Percentiles rank a stretch among this genome's conserved stretches.
Evolutionary conservation across 805 yeast genomes (phyloP).

Genomic region (Ogataea corticis): DNA sequence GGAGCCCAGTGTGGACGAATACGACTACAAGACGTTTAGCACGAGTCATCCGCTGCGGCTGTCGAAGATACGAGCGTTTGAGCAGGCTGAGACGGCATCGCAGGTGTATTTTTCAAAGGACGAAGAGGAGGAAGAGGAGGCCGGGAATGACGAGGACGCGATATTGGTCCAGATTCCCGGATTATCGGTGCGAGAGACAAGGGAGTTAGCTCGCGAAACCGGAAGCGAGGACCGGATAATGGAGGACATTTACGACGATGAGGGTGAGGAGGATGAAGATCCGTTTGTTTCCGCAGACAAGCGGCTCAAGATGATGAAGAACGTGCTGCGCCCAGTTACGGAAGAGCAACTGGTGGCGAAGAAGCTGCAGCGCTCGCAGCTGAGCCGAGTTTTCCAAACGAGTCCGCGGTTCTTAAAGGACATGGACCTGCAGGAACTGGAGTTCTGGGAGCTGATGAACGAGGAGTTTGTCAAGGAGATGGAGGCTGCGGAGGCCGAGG

Average conservation of each 20-base stretch:
- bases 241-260: constrained; percentile 13
- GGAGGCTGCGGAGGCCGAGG: constrained; percentile 16
- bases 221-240: constrained; percentile 4
- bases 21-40: constrained; percentile 38
- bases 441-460: constrained; percentile 33
- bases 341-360: constrained; percentile 25
- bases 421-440: constrained; percentile 32
- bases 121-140: constrained; percentile 17
- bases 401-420: constrained; percentile 29
- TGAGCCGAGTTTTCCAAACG: constrained; percentile 31
- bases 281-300: constrained; percentile 24
- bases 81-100: constrained; percentile 38
- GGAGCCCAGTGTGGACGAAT: constrained; percentile 31
- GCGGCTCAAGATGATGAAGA: constrained; percentile 29
- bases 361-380: constrained; percentile 24
- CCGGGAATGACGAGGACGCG: constrained; percentile 1
- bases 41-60: constrained; percentile 34
- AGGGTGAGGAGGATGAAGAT: constrained; percentile 3
- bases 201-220: constrained; percentile 7
- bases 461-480: constrained; percentile 35
- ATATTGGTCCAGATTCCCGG: constrained; percentile 18
- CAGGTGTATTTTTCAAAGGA: constrained; percentile 31
- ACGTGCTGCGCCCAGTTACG: constrained; percentile 28
- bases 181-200: constrained; percentile 13
- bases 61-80: constrained; percentile 38